phyloP scores from a whole-genome alignment of 1,284 basidiomycete genomes.

The Melampsora americana region DNA sequence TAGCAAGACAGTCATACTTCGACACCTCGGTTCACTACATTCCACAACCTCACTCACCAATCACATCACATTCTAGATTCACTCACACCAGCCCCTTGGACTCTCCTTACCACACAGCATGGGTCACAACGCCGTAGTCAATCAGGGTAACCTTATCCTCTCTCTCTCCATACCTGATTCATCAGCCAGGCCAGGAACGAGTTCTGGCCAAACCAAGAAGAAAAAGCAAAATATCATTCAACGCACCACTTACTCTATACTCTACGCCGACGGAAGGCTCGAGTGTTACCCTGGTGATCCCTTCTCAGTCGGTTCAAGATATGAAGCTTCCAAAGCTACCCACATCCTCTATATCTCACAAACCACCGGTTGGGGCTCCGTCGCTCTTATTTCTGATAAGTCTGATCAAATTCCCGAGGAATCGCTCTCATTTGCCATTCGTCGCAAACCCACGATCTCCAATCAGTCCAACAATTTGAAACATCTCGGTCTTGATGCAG shows the following conservation, averaged over 20 bases:
- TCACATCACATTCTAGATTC: too few species aligned
- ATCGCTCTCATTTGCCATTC: background rate
- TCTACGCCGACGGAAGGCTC: constrained; percentile 15
- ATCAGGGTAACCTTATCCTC: too few species aligned
- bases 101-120: too few species aligned
- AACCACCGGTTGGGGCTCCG: background rate
- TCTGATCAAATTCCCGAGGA: constrained; percentile 11
- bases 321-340: constrained; percentile 23
- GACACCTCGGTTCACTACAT: too few species aligned
- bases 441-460: background rate
- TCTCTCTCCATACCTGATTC: too few species aligned
- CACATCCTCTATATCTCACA: constrained; percentile 18
- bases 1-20: too few species aligned
- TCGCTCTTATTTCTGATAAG: background rate
- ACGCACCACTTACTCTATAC: constrained; percentile 8
- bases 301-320: constrained; percentile 22
- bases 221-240: background rate
- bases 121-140: too few species aligned
- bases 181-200: too few species aligned
- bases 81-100: too few species aligned
- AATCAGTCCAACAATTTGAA: background rate
- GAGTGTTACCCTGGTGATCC: constrained; percentile 32
- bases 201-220: too few species aligned
- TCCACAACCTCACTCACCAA: too few species aligned
- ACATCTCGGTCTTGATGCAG: constrained; percentile 33